Conservation (phyloP, 2,329 filamentous ascomycete genomes). For the Fusarium azukiicola region DNA sequence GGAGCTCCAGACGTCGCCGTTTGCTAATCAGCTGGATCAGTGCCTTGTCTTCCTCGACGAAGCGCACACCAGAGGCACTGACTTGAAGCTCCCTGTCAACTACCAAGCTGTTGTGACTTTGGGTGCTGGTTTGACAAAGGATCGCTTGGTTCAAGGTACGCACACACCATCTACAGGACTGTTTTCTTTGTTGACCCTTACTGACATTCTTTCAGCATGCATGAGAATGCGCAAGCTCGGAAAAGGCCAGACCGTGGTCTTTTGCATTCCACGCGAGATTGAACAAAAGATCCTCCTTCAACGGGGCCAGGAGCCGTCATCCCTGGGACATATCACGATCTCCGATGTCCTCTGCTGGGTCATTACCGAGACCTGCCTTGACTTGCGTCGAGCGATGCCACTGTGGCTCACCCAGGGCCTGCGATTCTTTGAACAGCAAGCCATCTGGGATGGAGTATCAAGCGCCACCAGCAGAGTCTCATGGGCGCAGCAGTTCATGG, state of each 20-base stretch:
- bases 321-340: constrained; percentile 63
- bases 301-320: rapidly evolving
- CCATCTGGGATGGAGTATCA: constrained; percentile 56
- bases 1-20: constrained; percentile 78
- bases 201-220: constrained; percentile 70
- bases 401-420: constrained; percentile 82
- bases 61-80: constrained; percentile 85
- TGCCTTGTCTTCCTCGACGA: constrained; percentile 87
- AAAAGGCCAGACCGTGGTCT: constrained; percentile 82
- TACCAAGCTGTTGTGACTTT: constrained; percentile 85
- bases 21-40: constrained; percentile 72
- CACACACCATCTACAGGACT: neutral
- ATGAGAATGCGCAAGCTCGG: constrained; percentile 87
- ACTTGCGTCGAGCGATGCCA: constrained; percentile 32
- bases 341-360: constrained; percentile 79
- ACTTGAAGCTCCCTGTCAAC: constrained; percentile 78
- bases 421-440: constrained; percentile 68
- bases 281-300: constrained; percentile 69
- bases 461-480: neutral
- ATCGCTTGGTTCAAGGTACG: constrained; percentile 84
- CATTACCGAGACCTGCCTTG: constrained; percentile 61
- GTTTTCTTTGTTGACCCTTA: neutral
- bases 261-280: constrained; percentile 80
- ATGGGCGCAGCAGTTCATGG: constrained; percentile 70
- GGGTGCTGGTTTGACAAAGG: constrained; percentile 83